Evolutionary conservation across 1,284 basidiomycete species (phyloP).

Genomic region (Naganishia liquefaciens): DNA sequence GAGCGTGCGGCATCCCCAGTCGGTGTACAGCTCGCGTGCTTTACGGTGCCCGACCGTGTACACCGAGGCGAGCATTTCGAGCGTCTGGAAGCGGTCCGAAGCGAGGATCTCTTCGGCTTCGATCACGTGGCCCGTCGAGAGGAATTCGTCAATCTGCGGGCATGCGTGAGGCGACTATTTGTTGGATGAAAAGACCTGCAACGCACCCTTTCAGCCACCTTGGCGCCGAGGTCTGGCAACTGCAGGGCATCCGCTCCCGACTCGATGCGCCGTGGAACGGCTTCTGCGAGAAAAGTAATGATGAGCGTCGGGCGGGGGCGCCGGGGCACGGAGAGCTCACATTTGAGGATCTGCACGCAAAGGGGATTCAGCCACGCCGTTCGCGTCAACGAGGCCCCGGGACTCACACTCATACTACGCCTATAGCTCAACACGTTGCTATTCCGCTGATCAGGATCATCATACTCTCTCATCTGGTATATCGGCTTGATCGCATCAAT

Average conservation of each 20-base stretch:
- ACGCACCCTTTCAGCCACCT: constrained; percentile 48
- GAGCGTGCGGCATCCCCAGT: constrained; percentile 45
- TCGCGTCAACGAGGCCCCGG: background rate
- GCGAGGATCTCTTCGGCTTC: constrained; percentile 45
- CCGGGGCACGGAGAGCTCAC: constrained; percentile 34
- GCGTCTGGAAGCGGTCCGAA: constrained; percentile 42
- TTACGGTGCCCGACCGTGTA: constrained; percentile 49
- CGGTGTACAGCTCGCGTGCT: constrained; percentile 48
- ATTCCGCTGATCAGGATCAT: constrained; percentile 50
- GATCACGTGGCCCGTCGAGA: constrained; percentile 43
- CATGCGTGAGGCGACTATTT: no score
- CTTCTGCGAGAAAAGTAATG: constrained; percentile 34
- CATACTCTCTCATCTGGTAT: constrained; percentile 49
- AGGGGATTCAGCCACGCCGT: background rate
- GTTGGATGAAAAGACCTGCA: no score
- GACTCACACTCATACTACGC: constrained; percentile 50
- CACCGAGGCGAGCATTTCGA: constrained; percentile 47
- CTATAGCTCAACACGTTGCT: constrained; percentile 52
- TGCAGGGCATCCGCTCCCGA: constrained; percentile 49
- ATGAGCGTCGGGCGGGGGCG: constrained; percentile 8
- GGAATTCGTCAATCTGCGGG: constrained; percentile 51
- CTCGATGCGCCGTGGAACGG: constrained; percentile 46
- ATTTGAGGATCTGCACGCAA: constrained; percentile 43
- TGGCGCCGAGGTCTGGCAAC: constrained; percentile 49
- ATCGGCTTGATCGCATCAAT: constrained; percentile 54